Evolutionary conservation across 768 basidiomycete genomes (phyloP), one percentile per base, ranked within the genome.

Genomic region (Suillus subalutaceus): DNA sequence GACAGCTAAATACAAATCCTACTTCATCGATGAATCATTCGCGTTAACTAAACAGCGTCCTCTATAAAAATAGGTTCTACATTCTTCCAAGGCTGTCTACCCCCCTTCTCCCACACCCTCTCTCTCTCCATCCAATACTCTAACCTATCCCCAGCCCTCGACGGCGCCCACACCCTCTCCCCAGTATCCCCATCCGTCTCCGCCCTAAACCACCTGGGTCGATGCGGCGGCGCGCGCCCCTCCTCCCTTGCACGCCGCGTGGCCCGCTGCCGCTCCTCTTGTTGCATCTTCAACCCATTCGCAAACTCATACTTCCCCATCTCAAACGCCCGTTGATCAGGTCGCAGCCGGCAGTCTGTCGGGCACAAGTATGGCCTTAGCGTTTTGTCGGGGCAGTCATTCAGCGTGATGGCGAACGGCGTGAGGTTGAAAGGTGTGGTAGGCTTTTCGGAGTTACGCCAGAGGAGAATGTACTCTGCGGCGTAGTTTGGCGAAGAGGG

Each of bases 261-360:
- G 55, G 78, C 80, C 12, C 83, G 72, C 79, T 98, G 96, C 72
- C 83, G 85, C 69, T 96, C 94, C 74, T 98, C 96, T 74, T 94
- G 93, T 71, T 79, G 80, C 48, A 83, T 80, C 81, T 94, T 98
- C 73, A 92, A 81, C 65, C 83, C 86, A 75, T 93, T 97, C 66
- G 92, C 94, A 57, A 86, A 83, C 71, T 92, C 94, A 71, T 94
- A 96, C 73, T 85, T 83, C 52, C 94, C 96, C 69, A 89, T 74
- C 82, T 99, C 96, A 75, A 99, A 98, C 32, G 96, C 95, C 35
- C 96, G 85, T 75, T 97, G 96, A 74, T 99, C 96, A 0, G 95
- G 95, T 0, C 96, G 87, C 35, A 97, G 78, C 4, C 97, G 87
- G 74, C 96, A 98, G 77, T 99, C 96, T 3, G 96, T 98, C 2